Conservation (phyloP, 2,329 filamentous ascomycete species). For the Exophiala sp. region DNA sequence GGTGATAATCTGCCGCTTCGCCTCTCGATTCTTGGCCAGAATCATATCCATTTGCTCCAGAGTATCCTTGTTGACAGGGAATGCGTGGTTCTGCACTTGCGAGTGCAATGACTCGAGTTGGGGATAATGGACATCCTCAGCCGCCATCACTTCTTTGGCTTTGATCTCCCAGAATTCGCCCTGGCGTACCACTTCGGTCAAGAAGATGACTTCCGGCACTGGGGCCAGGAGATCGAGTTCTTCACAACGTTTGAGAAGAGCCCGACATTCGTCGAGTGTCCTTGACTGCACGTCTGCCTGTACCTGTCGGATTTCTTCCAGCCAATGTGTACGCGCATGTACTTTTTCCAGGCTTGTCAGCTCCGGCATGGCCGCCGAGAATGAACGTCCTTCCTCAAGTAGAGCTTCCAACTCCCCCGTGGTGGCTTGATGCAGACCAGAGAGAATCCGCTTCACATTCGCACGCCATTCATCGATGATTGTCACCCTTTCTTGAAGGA, state of each 20-base stretch:
- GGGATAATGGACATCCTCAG: constrained; percentile 85
- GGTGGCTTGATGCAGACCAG: constrained; percentile 57
- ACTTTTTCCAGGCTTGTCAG: constrained; percentile 74
- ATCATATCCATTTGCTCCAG: constrained; percentile 81
- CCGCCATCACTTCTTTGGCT: constrained; percentile 85
- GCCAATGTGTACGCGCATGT: constrained; percentile 83
- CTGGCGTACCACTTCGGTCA: constrained; percentile 66
- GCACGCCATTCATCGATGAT: constrained; percentile 79
- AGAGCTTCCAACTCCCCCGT: constrained; percentile 79
- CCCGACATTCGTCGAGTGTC: constrained; percentile 69
- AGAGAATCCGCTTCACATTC: constrained; percentile 64
- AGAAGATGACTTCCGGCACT: constrained; percentile 71
- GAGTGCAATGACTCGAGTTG: constrained; percentile 86
- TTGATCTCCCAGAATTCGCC: constrained; percentile 90
- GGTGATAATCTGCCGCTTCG: constrained; percentile 78
- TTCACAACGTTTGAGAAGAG: constrained; percentile 70
- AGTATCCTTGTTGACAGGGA: constrained; percentile 79
- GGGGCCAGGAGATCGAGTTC: constrained; percentile 71
- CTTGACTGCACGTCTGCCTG: constrained; percentile 61
- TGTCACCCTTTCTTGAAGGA: constrained; percentile 76
- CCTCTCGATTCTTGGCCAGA: constrained; percentile 89
- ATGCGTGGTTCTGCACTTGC: constrained; percentile 56
- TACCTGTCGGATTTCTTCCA: constrained; percentile 63
- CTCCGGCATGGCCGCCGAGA: constrained; percentile 87
- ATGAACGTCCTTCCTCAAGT: constrained; percentile 79